Conservation (phyloP, 345 rosid species). For the Eucalyptus cloeziana region DNA sequence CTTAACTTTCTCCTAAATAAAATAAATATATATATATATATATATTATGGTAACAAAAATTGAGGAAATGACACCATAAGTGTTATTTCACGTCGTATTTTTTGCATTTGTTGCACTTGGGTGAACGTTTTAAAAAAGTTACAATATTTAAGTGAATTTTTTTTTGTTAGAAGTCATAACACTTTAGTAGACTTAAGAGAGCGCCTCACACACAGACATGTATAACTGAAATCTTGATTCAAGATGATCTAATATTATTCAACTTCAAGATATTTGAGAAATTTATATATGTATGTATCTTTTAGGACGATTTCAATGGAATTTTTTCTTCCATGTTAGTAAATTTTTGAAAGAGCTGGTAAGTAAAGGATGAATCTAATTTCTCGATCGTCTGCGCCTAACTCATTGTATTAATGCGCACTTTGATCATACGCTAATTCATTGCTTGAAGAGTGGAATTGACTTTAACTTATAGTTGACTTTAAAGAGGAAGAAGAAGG, state of each 20-base stretch:
- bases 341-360: background rate
- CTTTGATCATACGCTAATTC: background rate
- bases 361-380: background rate
- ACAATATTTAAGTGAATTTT: fast-evolving
- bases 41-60: background rate
- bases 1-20: background rate
- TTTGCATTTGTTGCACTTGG: background rate
- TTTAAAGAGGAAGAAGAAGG: background rate
- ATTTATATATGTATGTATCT: background rate
- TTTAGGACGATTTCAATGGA: background rate
- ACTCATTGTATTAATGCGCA: background rate
- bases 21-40: no score
- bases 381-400: background rate
- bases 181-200: background rate
- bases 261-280: background rate
- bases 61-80: background rate
- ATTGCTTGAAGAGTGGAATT: background rate
- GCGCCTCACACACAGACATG: background rate
- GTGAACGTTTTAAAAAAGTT: background rate
- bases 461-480: background rate
- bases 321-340: background rate
- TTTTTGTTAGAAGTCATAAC: background rate
- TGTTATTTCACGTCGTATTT: background rate
- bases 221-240: background rate
- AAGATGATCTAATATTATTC: background rate